Evolutionary conservation across 345 rosid genomes (phyloP), one percentile per base, ranked within the genome.

Genomic region (Heritiera fomes): DNA sequence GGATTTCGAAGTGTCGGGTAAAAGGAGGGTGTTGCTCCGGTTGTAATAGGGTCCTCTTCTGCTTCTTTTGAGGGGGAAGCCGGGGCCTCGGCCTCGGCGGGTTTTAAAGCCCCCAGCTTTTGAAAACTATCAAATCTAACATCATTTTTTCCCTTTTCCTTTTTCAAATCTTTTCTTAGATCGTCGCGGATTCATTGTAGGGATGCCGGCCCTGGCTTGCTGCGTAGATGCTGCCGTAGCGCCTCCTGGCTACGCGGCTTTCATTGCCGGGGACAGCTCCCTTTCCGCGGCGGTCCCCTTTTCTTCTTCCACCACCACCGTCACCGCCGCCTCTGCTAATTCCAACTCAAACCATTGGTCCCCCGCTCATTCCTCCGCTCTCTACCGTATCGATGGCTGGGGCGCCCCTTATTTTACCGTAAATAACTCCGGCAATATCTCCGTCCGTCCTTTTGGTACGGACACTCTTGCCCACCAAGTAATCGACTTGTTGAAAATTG

Each of bases 71-170:
- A 87, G 95, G 98, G 97, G 95, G 96, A 91, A 86, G 95, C 97
- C 97, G 98, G 94, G 98, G 98, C 98, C 86, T 84, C 90, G 98
- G 98, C 98, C 98, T 91, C 98, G 98, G 92, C 95, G 97, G 98
- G 87, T 91, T 90, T 79, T 80, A 92, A 92, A 90, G 95, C 99
- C 98, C 99, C 98, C 91, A 85, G 79, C 88, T 78, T 75, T 73
- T 67, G 90, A 91, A 84, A 84, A 46, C 86, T 9, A 45, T 80
- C 85, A 34, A 50, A 82, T 59, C 72, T 34, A 67, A 40, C 34
- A 75, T 56, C n/a, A 14, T 79, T 78, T 65, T 41, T 76, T 41
- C 55, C 9, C 13, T 30, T 77, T 53, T 61, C 34, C 58, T 76
- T 53, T 23, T 15, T 38, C 6, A 52, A 63, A 32, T 52, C n/a